Conservation (phyloP, 2,329 filamentous ascomycete species). For the Stagonosporopsis tanaceti region DNA sequence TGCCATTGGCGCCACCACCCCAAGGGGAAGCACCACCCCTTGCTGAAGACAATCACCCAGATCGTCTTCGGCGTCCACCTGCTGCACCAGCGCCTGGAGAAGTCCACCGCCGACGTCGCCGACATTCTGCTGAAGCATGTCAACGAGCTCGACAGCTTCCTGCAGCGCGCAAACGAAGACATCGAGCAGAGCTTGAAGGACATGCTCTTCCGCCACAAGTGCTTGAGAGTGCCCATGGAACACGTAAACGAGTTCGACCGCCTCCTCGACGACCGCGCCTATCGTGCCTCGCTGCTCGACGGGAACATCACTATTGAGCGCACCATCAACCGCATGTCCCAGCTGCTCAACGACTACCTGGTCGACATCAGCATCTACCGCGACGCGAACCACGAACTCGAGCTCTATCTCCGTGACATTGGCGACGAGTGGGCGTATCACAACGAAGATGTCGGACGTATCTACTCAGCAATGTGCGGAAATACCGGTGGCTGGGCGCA, state of each 20-base stretch:
- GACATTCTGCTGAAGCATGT: constrained; percentile 90
- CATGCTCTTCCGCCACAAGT: constrained; percentile 73
- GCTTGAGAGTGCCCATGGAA: constrained; percentile 81
- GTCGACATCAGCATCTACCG: constrained; percentile 82
- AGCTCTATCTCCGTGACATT: constrained; percentile 75
- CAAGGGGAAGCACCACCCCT: constrained; percentile 81
- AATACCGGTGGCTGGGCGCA: constrained; percentile 91
- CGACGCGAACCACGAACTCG: constrained; percentile 77
- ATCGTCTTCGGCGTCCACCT: constrained; percentile 94
- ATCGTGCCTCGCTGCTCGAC: constrained; percentile 80
- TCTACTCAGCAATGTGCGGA: constrained; percentile 88
- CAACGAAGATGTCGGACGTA: constrained; percentile 69
- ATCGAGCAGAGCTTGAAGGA: constrained; percentile 80
- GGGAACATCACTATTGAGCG: constrained; percentile 93
- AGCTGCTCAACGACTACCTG: constrained; percentile 77
- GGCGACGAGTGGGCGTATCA: constrained; percentile 67
- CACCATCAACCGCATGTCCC: constrained; percentile 80
- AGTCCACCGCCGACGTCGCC: constrained; percentile 87
- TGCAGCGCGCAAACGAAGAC: constrained; percentile 86
- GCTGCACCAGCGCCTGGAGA: constrained; percentile 82
- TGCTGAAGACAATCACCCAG: constrained; percentile 90
- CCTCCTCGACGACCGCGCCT: constrained; percentile 85
- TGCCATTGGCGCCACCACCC: constrained; percentile 78
- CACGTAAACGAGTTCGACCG: constrained; percentile 84
- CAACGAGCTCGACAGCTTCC: constrained; percentile 89